These are phyloP conservation scores for Cercospora canescens DNA, from an alignment of 2,329 filamentous ascomycete species.

Conservation along the genomic window DNA sequence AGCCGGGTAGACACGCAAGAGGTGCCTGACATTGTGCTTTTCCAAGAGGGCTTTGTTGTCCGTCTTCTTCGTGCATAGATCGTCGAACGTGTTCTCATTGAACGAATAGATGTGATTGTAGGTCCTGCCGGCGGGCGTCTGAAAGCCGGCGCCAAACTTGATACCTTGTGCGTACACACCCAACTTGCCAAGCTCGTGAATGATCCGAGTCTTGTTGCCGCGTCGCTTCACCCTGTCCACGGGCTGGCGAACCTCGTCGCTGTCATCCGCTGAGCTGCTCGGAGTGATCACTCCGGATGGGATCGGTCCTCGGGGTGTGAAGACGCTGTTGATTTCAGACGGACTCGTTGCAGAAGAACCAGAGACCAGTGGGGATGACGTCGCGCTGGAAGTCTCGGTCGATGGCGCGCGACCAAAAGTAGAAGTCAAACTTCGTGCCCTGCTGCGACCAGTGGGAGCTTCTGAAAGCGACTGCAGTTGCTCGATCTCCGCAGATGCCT, in stretches of 20 bases:
- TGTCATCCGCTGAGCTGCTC: conserved; percentile 72
- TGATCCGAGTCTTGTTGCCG: conserved; percentile 78
- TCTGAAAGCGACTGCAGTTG: conserved; percentile 43
- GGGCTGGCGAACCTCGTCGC: conserved; percentile 62
- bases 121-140: conserved; percentile 73
- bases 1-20: conserved; percentile 94
- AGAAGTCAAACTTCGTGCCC: conserved; percentile 72
- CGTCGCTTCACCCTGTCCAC: conserved; percentile 62
- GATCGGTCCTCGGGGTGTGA: conserved; percentile 56
- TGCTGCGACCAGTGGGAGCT: conserved; percentile 36
- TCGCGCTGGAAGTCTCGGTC: conserved; percentile 58
- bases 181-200: conserved; percentile 76
- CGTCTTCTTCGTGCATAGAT: conserved; percentile 71
- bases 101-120: conserved; percentile 97
- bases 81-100: conserved; percentile 84
- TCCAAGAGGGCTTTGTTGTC: conserved; percentile 77
- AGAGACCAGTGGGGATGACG: conserved; percentile 51
- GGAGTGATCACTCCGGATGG: conserved; percentile 57
- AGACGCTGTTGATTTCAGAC: conserved; percentile 47
- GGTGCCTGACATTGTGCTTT: conserved; percentile 84
- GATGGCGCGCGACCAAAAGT: conserved; percentile 66
- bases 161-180: conserved; percentile 77
- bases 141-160: conserved; percentile 76
- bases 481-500: conserved; percentile 63
- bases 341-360: conserved; percentile 52